These are phyloP conservation scores for Trypanosoma brucei DNA, from an alignment of 208 protist species.

Conservation along the genomic window DNA sequence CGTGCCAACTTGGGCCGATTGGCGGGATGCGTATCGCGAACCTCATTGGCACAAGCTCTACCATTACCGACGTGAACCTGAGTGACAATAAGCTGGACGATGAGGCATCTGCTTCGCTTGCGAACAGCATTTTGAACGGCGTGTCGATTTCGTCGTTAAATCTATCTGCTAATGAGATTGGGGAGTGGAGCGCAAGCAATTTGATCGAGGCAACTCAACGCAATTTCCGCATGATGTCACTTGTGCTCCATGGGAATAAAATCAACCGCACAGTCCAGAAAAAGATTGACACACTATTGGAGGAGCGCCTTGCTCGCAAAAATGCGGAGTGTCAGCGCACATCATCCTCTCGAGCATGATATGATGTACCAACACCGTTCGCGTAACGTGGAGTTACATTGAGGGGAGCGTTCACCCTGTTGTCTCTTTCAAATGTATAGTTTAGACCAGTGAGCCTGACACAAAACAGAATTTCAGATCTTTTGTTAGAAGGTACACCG, in stretches of 20 bases:
- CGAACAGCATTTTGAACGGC: constrained; percentile 59
- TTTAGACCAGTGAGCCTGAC: too few species aligned
- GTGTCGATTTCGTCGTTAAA: constrained; percentile 58
- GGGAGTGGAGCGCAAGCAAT: constrained; percentile 58
- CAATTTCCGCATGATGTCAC: constrained; percentile 53
- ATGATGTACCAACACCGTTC: too few species aligned
- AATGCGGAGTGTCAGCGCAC: constrained; percentile 29
- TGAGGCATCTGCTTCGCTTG: constrained; percentile 60
- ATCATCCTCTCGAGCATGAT: neutral
- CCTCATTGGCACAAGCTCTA: constrained; percentile 57
- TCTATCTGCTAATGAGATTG: constrained; percentile 71
- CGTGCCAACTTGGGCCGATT: constrained; percentile 51
- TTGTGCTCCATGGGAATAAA: constrained; percentile 77
- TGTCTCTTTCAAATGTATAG: too few species aligned
- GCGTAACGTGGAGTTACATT: too few species aligned
- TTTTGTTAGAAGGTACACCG: too few species aligned
- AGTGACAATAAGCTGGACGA: constrained; percentile 83
- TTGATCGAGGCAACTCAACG: constrained; percentile 69
- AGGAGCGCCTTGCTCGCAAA: constrained; percentile 63
- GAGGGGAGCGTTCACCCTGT: too few species aligned
- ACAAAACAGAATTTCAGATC: too few species aligned
- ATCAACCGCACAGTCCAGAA: constrained; percentile 80
- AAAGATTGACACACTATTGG: constrained; percentile 74
- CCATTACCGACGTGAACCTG: constrained; percentile 64
- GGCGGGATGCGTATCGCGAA: constrained; percentile 70